phyloP scores from a whole-genome alignment of 2,329 filamentous ascomycete genomes.

The Penicillium sclerotigenum region DNA sequence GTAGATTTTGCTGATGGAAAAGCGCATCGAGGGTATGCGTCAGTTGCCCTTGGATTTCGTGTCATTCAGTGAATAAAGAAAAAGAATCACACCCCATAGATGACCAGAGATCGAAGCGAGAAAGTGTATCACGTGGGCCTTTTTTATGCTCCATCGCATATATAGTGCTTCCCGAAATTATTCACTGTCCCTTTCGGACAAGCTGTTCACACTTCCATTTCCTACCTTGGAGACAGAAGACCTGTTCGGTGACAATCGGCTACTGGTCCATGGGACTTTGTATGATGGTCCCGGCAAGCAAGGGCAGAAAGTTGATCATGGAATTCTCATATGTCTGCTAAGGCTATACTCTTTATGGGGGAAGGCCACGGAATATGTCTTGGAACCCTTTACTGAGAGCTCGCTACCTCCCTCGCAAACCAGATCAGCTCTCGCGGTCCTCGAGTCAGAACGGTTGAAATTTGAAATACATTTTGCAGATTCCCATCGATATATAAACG shows the following conservation, averaged over 20 bases:
- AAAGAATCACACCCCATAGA: conserved; percentile 5
- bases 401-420: conserved; percentile 23
- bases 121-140: conserved; percentile 25
- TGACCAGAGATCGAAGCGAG: conserved; percentile 12
- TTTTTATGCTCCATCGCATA: conserved; percentile 27
- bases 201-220: conserved; percentile 24
- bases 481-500: conserved; percentile 27
- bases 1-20: conserved; percentile 26
- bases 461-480: conserved; percentile 30
- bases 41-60: conserved; percentile 23
- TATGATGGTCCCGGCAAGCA: conserved; percentile 16
- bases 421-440: conserved; percentile 22
- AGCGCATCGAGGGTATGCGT: conserved; percentile 19
- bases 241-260: not conserved
- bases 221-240: conserved; percentile 5
- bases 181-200: conserved; percentile 25
- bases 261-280: conserved; percentile 7
- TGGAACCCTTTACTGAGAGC: conserved; percentile 17
- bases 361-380: conserved; percentile 26
- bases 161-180: conserved; percentile 27
- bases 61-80: conserved; percentile 23
- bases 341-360: conserved; percentile 26
- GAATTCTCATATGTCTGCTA: conserved; percentile 22
- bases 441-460: conserved; percentile 29
- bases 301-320: conserved; percentile 21